Evolutionary conservation across 768 basidiomycete species (phyloP).

Genomic region (Leccinum ochraceum): DNA sequence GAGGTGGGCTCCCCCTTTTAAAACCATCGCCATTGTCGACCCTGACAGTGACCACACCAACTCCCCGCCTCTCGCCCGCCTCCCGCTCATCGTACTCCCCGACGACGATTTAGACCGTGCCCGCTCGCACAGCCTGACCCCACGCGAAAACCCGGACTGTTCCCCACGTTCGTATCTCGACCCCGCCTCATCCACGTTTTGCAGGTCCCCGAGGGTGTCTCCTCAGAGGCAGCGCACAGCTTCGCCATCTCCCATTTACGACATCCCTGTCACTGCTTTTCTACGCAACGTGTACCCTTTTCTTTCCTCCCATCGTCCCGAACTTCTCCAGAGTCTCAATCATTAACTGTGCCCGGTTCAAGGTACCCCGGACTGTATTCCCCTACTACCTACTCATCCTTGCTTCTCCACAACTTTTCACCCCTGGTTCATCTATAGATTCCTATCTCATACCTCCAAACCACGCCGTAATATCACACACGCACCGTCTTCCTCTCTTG

Average conservation of each 20-base stretch:
- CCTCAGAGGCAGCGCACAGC: slow-evolving; percentile 19
- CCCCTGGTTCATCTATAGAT: slow-evolving; percentile 26
- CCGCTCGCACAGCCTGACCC: slow-evolving; percentile 4
- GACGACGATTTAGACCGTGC: neutral
- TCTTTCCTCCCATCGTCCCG: slow-evolving; percentile 15
- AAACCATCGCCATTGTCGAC: slow-evolving; percentile 15
- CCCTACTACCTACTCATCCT: slow-evolving; percentile 15
- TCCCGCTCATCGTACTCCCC: neutral
- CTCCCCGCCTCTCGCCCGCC: neutral
- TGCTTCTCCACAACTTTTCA: slow-evolving; percentile 21
- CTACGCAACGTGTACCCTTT: slow-evolving; percentile 26
- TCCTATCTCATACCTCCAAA: slow-evolving; percentile 25
- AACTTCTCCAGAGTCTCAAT: slow-evolving; percentile 16
- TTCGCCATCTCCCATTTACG: slow-evolving; percentile 25
- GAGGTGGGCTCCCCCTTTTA: slow-evolving; percentile 6
- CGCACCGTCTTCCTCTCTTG: slow-evolving; percentile 16
- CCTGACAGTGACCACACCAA: slow-evolving; percentile 1
- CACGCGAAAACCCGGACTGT: slow-evolving; percentile 13
- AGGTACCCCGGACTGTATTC: slow-evolving; percentile 34
- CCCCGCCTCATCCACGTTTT: slow-evolving; percentile 29
- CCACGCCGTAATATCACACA: slow-evolving; percentile 31
- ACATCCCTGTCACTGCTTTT: slow-evolving; percentile 23
- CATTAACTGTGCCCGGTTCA: slow-evolving; percentile 24
- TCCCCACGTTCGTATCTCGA: slow-evolving; percentile 27
- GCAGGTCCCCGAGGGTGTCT: slow-evolving; percentile 28